A percentile compares a stretch with the other conserved stretches of the same genome.
Evolutionary conservation across 306 rosid genomes (phyloP).

Genomic region (Cucumis melo): DNA sequence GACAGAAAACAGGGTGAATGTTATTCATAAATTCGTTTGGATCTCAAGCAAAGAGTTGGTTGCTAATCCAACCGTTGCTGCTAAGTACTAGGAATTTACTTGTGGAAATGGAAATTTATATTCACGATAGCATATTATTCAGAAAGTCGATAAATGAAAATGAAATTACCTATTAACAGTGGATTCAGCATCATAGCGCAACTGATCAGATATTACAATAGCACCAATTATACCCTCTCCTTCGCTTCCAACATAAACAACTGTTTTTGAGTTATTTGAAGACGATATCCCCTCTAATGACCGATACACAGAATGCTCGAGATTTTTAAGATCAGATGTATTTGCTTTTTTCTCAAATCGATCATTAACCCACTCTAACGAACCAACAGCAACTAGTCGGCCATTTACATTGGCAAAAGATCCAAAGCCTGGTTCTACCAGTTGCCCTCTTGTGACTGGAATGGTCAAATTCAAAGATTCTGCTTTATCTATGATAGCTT

Average conservation of each 20-base stretch:
- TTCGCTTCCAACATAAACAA: slow-evolving; percentile 89
- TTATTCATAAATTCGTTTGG: not conserved
- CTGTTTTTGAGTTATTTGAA: slow-evolving; percentile 59
- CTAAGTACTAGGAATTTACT: not conserved
- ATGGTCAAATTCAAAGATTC: slow-evolving; percentile 57
- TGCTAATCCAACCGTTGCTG: not conserved
- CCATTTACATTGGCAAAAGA: slow-evolving; percentile 81
- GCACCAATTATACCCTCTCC: slow-evolving; percentile 89
- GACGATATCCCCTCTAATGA: slow-evolving; percentile 29
- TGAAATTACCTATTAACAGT: slow-evolving; percentile 49
- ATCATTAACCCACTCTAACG: slow-evolving; percentile 59
- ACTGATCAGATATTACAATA: slow-evolving; percentile 69
- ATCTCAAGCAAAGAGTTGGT: not conserved
- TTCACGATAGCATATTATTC: not conserved
- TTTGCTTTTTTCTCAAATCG: slow-evolving; percentile 43
- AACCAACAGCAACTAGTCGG: slow-evolving; percentile 72
- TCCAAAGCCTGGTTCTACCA: slow-evolving; percentile 92
- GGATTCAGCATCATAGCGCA: slow-evolving; percentile 72
- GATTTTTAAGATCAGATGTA: slow-evolving; percentile 33
- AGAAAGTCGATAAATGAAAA: not conserved
- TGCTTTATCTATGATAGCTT: slow-evolving; percentile 68
- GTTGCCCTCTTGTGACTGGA: slow-evolving; percentile 58
- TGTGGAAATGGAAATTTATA: not conserved
- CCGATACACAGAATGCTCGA: slow-evolving; percentile 39
- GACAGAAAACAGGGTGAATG: not conserved